phyloP scores from a whole-genome alignment of 192 early-diverging fungal genomes.

The Endogone sp. region DNA sequence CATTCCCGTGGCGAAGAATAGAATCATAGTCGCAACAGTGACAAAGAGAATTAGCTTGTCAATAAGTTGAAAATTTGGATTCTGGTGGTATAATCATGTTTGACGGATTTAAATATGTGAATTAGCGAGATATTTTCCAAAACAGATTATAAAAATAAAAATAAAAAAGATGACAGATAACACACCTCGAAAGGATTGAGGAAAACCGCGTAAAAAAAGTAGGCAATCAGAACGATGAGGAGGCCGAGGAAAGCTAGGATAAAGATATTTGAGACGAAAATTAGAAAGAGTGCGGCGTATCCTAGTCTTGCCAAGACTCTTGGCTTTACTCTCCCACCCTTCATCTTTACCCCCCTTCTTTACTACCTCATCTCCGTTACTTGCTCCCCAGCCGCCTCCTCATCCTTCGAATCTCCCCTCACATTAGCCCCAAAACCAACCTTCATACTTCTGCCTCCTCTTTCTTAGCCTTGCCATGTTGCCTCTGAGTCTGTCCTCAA shows the following conservation, averaged over 20 bases:
- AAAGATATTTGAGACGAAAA: background rate
- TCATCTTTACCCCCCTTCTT: too few relatives aligned
- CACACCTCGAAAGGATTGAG: conserved; percentile 46
- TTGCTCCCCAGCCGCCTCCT: too few relatives aligned
- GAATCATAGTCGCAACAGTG: conserved; percentile 34
- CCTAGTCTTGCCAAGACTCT: too few relatives aligned
- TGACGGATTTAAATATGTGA: background rate
- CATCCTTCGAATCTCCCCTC: too few relatives aligned
- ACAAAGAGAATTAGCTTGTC: conserved; percentile 31
- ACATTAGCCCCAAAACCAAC: conserved; percentile 31
- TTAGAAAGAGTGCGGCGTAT: too few relatives aligned
- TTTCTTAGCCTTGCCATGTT: conserved; percentile 63
- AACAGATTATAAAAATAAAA: too few relatives aligned
- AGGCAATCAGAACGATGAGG: conserved; percentile 32
- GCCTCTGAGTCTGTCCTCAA: conserved; percentile 75
- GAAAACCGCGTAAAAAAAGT: conserved; percentile 47
- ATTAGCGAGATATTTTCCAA: too few relatives aligned
- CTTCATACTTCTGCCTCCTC: conserved; percentile 71
- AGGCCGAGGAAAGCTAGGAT: conserved; percentile 19
- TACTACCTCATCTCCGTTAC: too few relatives aligned
- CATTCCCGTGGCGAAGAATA: conserved; percentile 53
- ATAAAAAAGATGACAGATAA: too few relatives aligned
- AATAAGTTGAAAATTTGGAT: conserved; percentile 25
- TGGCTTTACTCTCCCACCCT: too few relatives aligned
- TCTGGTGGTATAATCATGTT: conserved; percentile 4